These are phyloP conservation scores for Coelastrella sp. DNA, from an alignment of 139 green algal genomes.

Conservation along the genomic window DNA sequence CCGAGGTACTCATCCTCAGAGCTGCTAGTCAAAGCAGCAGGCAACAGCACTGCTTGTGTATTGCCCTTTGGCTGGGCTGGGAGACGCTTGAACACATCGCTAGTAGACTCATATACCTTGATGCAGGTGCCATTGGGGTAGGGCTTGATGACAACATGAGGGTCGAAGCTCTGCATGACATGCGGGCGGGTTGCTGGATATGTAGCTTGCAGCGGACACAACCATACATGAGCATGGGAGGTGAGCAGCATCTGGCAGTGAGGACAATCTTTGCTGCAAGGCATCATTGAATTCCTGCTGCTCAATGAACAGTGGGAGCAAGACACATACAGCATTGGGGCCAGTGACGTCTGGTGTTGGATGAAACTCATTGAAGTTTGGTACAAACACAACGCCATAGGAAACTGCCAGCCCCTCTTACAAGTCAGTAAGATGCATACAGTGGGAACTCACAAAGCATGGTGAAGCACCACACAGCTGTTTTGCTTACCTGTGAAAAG, in stretches of 20 bases:
- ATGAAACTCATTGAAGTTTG: too few relatives aligned
- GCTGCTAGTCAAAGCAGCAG: background rate
- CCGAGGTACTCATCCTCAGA: background rate
- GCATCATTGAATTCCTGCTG: too few relatives aligned
- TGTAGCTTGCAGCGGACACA: background rate
- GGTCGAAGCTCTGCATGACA: slow-evolving; percentile 39
- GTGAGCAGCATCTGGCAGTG: slow-evolving; percentile 1
- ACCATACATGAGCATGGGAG: background rate
- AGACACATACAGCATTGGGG: too few relatives aligned
- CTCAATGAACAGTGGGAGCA: too few relatives aligned
- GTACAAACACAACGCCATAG: too few relatives aligned
- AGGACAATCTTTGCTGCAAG: too few relatives aligned
- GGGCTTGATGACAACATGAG: slow-evolving; percentile 41
- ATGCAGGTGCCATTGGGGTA: slow-evolving; percentile 18
- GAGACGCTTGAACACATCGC: background rate
- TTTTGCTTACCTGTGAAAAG: slow-evolving; percentile 27
- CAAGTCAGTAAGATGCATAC: background rate
- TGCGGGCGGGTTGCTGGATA: too few relatives aligned
- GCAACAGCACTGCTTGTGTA: slow-evolving; percentile 39
- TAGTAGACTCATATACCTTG: background rate
- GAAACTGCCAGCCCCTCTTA: too few relatives aligned
- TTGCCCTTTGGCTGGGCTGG: slow-evolving; percentile 26
- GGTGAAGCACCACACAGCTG: background rate
- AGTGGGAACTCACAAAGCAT: background rate
- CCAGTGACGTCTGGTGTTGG: too few relatives aligned